These are phyloP conservation scores for Akanthomyces lecanii DNA, from an alignment of 2,329 filamentous ascomycete species.

Conservation along the genomic window DNA sequence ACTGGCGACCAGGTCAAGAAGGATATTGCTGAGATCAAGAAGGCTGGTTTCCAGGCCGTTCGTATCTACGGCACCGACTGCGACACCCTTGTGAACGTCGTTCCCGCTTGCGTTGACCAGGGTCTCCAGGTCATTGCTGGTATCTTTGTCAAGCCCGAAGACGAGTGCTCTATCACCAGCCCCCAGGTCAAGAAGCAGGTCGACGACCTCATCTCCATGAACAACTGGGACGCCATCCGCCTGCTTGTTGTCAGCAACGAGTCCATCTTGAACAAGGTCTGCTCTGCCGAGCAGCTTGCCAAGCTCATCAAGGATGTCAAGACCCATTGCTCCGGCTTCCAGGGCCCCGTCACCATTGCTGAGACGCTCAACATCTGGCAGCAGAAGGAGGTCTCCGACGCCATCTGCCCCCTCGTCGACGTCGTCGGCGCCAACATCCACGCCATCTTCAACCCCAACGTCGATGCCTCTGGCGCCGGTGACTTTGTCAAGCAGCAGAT, in stretches of 20 bases:
- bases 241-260: conserved; percentile 90
- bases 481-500: conserved; percentile 72
- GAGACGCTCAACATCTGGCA: conserved; percentile 80
- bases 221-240: conserved; percentile 69
- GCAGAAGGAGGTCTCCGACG: conserved; percentile 49
- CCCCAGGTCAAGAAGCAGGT: conserved; percentile 70
- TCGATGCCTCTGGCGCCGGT: conserved; percentile 63
- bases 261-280: conserved; percentile 72
- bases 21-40: conserved; percentile 60
- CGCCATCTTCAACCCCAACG: conserved; percentile 82
- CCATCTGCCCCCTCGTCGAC: conserved; percentile 71
- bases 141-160: conserved; percentile 71
- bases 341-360: conserved; percentile 72
- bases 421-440: conserved; percentile 84
- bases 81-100: conserved; percentile 71
- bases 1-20: conserved; percentile 47
- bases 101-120: conserved; percentile 59
- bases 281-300: conserved; percentile 59
- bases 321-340: conserved; percentile 67
- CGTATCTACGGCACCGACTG: conserved; percentile 95
- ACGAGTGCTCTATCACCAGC: conserved; percentile 49
- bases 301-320: conserved; percentile 66
- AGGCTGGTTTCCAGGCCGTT: conserved; percentile 63
- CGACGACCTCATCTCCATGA: conserved; percentile 66
- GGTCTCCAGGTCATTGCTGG: conserved; percentile 80